Evolutionary conservation across 2,329 filamentous ascomycete genomes (phyloP), one percentile per base, ranked within the genome.

Genomic region (Paracamarosporium sp.): DNA sequence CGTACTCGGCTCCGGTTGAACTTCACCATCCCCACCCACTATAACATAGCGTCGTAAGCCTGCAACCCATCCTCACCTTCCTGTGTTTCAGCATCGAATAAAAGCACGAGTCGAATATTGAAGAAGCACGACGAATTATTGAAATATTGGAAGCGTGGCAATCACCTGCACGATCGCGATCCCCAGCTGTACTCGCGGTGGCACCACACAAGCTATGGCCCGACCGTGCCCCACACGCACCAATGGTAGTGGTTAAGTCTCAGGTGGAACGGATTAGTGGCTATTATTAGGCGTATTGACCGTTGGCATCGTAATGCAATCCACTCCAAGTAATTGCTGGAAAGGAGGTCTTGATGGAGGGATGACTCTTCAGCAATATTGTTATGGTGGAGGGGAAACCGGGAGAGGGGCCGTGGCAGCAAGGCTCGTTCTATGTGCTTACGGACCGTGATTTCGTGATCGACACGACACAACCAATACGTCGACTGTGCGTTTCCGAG

Each of bases 141-240:
- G 46, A 8, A 38, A 50, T 36, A 50, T 50, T 28, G 46, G 33
- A 20, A 38, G 28, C 27, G 47, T 50, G 47, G 47, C 47, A 33
- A 50, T 38, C 24, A n/a, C n/a, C n/a, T n/a, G n/a, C n/a, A 36
- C 12, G 47, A 50, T 50, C 33, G 22, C 47, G 47, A 50, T 40
- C 24, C 20, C 30, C 33, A n/a, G 45, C 11, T 48, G 17, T 35
- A 5, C n/a, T n/a, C n/a, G n/a, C 9, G 25, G 27, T 45, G 24
- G 24, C 43, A 45, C 43, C 25, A 45, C 43, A 9, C 15, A n/a
- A 35, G 47, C 47, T 30, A 24, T 50, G 33, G 24, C 24, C 47
- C 20, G 33, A 7, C 40, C 20, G 31, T 33, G 47, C 33, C 33
- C 47, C 47, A 50, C 31, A 50, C 47, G 24, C 33, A 20, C 28